Evolutionary conservation across 2,329 filamentous ascomycete species (phyloP), one percentile per base, ranked within the genome.

Genomic region (Apiospora sp.): DNA sequence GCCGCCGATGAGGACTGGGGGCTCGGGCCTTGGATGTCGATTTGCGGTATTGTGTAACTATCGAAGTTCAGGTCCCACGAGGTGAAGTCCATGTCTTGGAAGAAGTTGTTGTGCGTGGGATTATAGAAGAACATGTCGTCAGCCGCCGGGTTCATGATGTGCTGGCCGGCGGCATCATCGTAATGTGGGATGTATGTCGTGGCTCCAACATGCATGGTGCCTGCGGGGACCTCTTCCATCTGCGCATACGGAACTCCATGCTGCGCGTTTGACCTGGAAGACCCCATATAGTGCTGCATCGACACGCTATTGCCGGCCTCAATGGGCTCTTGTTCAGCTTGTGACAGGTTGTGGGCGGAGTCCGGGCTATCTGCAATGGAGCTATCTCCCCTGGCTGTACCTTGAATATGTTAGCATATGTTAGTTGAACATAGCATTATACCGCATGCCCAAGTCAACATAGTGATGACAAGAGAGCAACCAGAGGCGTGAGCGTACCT

Each of bases 11-110:
- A 77, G 3, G 80, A 77, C n/a, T 76, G 76, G 14, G 80, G 78
- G 71, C 78, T 80, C 22, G 77, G 77, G 10, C 75, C 76, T 37
- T 74, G 72, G n/a, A 74, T 48, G 13, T 80, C 79, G 24, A 79
- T 70, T 19, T 76, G 77, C 14, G 80, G 79, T 19, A 81, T 76
- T 24, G 75, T 72, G 34, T 80, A 78, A 67, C 75, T 75, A 49
- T 80, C 79, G 37, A 81, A 80, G 49, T 81, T 78, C 14, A 81
- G 73, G 64, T 81, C 78, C 80, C 79, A 81, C 0, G 78, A 76
- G 27, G 76, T 77, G 67, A 81, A 81, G 75, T 81, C 79, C 75
- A 81, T 76, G 46, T 80, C 79, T 69, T 78, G 79, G 69, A 79
- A 79, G 71, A 77, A 77, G 49, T 74, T 79, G 27, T 80, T 75